phyloP scores from a whole-genome alignment of 2,329 filamentous ascomycete species.

The Cercospora janseana region DNA sequence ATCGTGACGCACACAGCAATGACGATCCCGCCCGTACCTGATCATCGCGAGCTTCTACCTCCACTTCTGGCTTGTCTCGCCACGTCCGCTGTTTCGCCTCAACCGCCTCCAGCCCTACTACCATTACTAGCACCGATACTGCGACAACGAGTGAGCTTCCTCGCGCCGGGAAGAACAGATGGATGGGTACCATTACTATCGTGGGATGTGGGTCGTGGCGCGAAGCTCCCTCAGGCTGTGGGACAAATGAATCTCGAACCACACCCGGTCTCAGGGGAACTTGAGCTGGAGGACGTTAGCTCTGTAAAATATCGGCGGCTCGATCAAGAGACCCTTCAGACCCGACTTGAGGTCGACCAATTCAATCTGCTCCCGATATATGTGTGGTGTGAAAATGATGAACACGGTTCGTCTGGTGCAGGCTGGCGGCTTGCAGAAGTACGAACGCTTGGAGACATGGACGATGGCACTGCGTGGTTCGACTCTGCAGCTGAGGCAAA shows the following conservation, averaged over 20 bases:
- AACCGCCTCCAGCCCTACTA: constrained; percentile 60
- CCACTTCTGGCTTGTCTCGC: constrained; percentile 64
- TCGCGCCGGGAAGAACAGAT: constrained; percentile 52
- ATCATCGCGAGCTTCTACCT: constrained; percentile 57
- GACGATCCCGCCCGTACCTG: constrained; percentile 53
- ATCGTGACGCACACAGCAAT: constrained; percentile 45
- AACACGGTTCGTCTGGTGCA: constrained; percentile 54
- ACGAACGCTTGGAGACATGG: constrained; percentile 54
- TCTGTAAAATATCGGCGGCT: constrained; percentile 64
- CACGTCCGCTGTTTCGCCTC: constrained; percentile 58
- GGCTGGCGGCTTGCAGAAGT: constrained; percentile 75
- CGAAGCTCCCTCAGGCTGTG: constrained; percentile 60
- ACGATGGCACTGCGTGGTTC: constrained; percentile 59
- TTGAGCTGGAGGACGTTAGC: constrained; percentile 69
- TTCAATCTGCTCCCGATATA: constrained; percentile 64
- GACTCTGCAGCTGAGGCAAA: constrained; percentile 61
- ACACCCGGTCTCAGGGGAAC: constrained; percentile 77
- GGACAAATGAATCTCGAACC: constrained; percentile 66
- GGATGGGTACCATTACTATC: constrained; percentile 69
- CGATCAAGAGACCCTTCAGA: constrained; percentile 72
- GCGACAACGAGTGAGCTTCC: constrained; percentile 60
- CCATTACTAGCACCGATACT: constrained; percentile 63
- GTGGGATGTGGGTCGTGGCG: constrained; percentile 60
- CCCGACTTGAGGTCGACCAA: constrained; percentile 60
- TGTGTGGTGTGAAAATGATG: constrained; percentile 67